Conservation (phyloP, 768 basidiomycete species). For the Lentinus brumalis region DNA sequence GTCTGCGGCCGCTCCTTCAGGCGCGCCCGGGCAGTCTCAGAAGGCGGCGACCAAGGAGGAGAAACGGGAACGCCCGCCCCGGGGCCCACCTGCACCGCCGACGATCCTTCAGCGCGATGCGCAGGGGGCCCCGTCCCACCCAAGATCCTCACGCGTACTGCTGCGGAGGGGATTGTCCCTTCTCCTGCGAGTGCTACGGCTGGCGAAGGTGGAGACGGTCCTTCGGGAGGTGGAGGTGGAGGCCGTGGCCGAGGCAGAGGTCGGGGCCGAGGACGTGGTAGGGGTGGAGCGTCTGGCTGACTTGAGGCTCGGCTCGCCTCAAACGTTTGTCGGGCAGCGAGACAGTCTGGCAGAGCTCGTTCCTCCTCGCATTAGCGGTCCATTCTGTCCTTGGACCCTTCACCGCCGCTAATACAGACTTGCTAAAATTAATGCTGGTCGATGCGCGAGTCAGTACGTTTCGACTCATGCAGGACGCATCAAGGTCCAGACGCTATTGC, state of each 20-base stretch:
- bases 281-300: slow-evolving; percentile 5
- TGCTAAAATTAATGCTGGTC: no score
- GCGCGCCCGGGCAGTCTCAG: background rate
- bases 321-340: no score
- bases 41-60: slow-evolving; percentile 12
- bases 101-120: slow-evolving; percentile 21
- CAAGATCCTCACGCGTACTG: slow-evolving; percentile 17
- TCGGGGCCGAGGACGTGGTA: slow-evolving; percentile 30
- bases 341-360: background rate
- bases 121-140: slow-evolving; percentile 8
- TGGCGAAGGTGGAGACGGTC: background rate
- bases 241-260: slow-evolving; percentile 32
- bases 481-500: no score
- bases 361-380: background rate
- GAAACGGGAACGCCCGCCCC: slow-evolving; percentile 4
- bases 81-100: slow-evolving; percentile 12
- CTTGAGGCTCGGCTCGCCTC: no score
- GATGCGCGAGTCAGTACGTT: no score
- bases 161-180: background rate
- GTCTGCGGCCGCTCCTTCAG: background rate
- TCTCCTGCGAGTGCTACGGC: background rate
- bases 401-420: no score
- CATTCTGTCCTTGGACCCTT: no score
- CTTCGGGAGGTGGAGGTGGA: slow-evolving; percentile 9
- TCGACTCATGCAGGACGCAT: no score